phyloP scores from a whole-genome alignment of 768 basidiomycete genomes.

The Cubamyces sp. region DNA sequence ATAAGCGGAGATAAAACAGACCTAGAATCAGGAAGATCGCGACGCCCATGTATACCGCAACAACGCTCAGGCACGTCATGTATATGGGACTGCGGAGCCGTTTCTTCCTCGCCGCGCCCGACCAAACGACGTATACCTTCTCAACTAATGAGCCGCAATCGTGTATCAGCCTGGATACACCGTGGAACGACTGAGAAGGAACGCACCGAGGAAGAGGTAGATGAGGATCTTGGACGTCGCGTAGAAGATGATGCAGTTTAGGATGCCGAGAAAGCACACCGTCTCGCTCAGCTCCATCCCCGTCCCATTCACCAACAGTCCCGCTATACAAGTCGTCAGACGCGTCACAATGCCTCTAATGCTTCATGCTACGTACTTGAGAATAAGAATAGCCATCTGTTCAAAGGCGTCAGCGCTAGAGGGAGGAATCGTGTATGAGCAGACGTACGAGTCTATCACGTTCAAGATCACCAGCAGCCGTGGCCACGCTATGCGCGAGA shows the following conservation, averaged over 20 bases:
- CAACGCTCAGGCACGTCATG: conserved; percentile 41
- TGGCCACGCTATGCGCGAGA: conserved; percentile 43
- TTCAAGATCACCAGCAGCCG: conserved; percentile 46
- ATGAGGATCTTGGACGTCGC: conserved; percentile 49
- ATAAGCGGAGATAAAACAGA: conserved; percentile 26
- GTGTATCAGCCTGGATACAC: neutral
- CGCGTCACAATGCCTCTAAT: too few species aligned
- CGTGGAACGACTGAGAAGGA: neutral
- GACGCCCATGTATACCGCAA: conserved; percentile 44
- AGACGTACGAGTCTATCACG: conserved; percentile 44
- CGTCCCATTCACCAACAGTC: conserved; percentile 47
- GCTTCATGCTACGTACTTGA: conserved; percentile 36
- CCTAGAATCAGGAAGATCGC: conserved; percentile 45
- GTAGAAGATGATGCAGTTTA: conserved; percentile 48
- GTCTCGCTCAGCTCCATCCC: conserved; percentile 43
- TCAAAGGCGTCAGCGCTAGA: neutral
- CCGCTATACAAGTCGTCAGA: conserved; percentile 35
- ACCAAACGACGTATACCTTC: conserved; percentile 53
- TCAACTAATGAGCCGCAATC: conserved; percentile 38
- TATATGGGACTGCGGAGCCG: conserved; percentile 48
- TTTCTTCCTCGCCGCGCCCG: conserved; percentile 35
- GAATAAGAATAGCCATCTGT: conserved; percentile 46
- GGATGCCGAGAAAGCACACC: conserved; percentile 48
- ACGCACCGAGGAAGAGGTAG: conserved; percentile 48
- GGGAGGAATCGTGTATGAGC: neutral